These are phyloP conservation scores for Paraphaeosphaeria minitans DNA, from an alignment of 2,329 filamentous ascomycete species.

Conservation along the genomic window DNA sequence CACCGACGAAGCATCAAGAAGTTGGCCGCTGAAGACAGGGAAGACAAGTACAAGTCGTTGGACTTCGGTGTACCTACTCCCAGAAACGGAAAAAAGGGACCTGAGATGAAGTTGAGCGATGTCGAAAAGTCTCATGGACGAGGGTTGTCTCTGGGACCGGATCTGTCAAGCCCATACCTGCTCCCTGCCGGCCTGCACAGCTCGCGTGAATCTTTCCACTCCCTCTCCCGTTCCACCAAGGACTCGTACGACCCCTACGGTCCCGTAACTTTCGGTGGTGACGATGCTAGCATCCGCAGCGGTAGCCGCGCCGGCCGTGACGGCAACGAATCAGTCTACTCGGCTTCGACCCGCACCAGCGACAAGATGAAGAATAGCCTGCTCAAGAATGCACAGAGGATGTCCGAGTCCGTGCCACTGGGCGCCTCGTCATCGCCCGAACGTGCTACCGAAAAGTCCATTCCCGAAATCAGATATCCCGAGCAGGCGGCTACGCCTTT, in stretches of 20 bases:
- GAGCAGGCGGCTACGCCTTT: conserved; percentile 35
- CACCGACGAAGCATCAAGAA: conserved; percentile 79
- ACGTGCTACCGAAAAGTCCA: conserved; percentile 41
- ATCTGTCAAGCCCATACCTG: conserved; percentile 85
- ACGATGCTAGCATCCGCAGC: conserved; percentile 46
- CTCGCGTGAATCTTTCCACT: conserved; percentile 86
- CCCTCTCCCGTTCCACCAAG: conserved; percentile 76
- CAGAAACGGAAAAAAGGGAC: conserved; percentile 50
- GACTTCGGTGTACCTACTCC: conserved; percentile 78
- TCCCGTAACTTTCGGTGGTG: conserved; percentile 62
- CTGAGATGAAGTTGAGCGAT: conserved; percentile 65
- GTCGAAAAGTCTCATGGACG: conserved; percentile 52
- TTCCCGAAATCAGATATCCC: conserved; percentile 43
- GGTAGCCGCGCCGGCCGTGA: conserved; percentile 30
- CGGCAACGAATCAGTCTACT: conserved; percentile 58
- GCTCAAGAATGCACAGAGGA: conserved; percentile 61
- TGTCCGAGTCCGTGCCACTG: conserved; percentile 60
- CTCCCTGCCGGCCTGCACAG: conserved; percentile 79
- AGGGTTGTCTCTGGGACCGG: conserved; percentile 67
- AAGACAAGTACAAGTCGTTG: conserved; percentile 86
- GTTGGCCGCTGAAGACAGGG: conserved; percentile 75
- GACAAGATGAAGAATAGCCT: conserved; percentile 58
- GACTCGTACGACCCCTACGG: conserved; percentile 86
- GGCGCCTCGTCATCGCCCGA: conserved; percentile 25
- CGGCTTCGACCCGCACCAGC: conserved; percentile 55